phyloP scores from a whole-genome alignment of 148 eudicot genomes.

The Linanthus parryae region DNA sequence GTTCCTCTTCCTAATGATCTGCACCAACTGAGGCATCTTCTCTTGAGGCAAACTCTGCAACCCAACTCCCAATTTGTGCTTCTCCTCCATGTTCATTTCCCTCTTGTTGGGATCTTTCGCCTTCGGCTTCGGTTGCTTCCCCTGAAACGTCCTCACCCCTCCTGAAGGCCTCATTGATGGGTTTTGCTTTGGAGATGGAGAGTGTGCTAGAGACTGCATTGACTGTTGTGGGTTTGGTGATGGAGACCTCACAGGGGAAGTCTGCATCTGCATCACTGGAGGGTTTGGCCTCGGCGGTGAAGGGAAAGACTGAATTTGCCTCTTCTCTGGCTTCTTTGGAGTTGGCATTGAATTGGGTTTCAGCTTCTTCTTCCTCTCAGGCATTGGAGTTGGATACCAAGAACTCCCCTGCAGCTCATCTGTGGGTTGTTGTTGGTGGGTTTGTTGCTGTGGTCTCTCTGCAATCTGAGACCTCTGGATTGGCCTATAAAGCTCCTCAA shows the following conservation, averaged over 20 bases:
- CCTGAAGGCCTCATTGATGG: slow-evolving; percentile 10
- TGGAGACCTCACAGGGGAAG: too few species aligned
- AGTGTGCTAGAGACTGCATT: too few species aligned
- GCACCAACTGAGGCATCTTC: slow-evolving; percentile 74
- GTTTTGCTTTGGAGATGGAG: slow-evolving; percentile 16
- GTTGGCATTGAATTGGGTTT: slow-evolving; percentile 5
- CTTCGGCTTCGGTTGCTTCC: slow-evolving; percentile 73
- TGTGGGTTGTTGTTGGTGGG: too few species aligned
- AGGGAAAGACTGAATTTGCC: too few species aligned
- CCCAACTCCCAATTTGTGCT: slow-evolving; percentile 64
- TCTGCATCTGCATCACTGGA: too few species aligned
- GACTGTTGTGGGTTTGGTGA: too few species aligned
- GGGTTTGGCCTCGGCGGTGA: too few species aligned
- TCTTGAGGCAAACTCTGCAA: slow-evolving; percentile 75
- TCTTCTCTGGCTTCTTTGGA: background rate
- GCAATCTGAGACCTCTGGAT: slow-evolving; percentile 16
- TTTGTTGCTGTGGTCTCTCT: too few species aligned
- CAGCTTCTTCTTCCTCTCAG: slow-evolving; percentile 27
- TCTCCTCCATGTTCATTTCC: slow-evolving; percentile 73
- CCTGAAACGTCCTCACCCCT: slow-evolving; percentile 18
- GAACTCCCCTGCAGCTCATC: slow-evolving; percentile 61
- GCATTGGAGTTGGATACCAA: slow-evolving; percentile 45
- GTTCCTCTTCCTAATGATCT: slow-evolving; percentile 72
- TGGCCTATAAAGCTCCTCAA: slow-evolving; percentile 52
- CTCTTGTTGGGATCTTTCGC: slow-evolving; percentile 78